Conservation (phyloP, 768 basidiomycete genomes). For the Cystobasidiopsis lactophilus region DNA sequence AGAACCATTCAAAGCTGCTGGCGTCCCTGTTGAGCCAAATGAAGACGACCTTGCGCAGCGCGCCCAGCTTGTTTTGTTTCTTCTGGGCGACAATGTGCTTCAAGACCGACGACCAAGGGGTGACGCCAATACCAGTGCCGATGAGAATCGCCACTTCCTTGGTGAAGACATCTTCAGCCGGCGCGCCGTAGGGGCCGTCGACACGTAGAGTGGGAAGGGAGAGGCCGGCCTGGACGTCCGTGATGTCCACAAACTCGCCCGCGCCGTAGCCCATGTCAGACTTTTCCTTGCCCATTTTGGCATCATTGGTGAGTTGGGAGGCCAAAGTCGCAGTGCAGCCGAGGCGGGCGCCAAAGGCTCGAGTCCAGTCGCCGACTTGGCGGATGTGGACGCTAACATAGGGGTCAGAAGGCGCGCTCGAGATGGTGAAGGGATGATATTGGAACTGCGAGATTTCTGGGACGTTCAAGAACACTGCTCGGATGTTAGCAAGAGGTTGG, state of each 20-base stretch:
- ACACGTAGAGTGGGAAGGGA: conserved; percentile 49
- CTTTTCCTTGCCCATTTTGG: conserved; percentile 41
- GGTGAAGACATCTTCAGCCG: conserved; percentile 37
- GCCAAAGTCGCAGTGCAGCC: conserved; percentile 27
- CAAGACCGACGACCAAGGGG: conserved; percentile 81
- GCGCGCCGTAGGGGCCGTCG: conserved; percentile 83
- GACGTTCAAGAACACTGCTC: conserved; percentile 43
- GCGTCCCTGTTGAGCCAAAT: conserved; percentile 59
- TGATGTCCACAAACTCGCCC: conserved; percentile 47
- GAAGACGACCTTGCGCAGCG: conserved; percentile 72
- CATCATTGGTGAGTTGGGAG: conserved; percentile 5
- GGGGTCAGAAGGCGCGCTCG: conserved; percentile 61
- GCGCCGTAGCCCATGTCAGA: conserved; percentile 35
- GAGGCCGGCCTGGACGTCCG: conserved; percentile 19
- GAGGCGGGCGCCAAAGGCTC: conserved; percentile 59
- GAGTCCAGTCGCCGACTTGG: conserved; percentile 77
- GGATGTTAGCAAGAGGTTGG: too few relatives aligned
- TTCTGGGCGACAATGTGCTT: conserved; percentile 83
- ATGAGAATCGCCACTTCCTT: conserved; percentile 55
- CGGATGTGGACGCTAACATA: conserved; percentile 81
- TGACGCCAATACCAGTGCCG: conserved; percentile 87
- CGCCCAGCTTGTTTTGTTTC: conserved; percentile 48
- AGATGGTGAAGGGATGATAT: conserved; percentile 65
- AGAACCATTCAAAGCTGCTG: conserved; percentile 99
- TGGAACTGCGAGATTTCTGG: conserved; percentile 64